Base-by-base conservation (phyloP, 768 basidiomycete genomes). In the Rhizopogon vinicolor region DNA sequence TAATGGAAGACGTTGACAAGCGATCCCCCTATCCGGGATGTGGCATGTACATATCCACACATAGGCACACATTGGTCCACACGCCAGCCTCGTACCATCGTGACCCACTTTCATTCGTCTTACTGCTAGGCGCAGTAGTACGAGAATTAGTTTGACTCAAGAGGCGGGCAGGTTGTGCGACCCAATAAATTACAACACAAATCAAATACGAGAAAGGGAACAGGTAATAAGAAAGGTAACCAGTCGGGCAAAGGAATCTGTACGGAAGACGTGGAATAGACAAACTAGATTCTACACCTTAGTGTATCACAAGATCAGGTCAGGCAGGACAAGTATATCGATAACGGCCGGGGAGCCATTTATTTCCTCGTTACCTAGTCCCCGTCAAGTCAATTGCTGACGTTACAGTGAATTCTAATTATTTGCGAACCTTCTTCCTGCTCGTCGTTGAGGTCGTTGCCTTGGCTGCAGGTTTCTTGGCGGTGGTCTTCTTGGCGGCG, bases 401-500 rank as follows among this genome's bases (percentile, higher is more conserved):
- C 53, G 44, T 45, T 49, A 58, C 51, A 54, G 46, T 3, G 25
- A 18, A 25, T 31, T 31, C 7, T 14, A 22, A 10, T 35, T 22
- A 41, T 28, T 8, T 28, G 25, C 55, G 16, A 16, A 57, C 57
- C 57, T 57, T 66, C 39, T 60, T 69, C 70, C 51, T 72, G 29
- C 53, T 51, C 5, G 58, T 58, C 29, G 58, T 48, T 14, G 50
- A 28, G 10, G 58, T 9, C 8, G 57, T 37, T 31, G n/a, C 25
- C 25, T 44, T 54, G 16, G 39, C 10, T 18, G 72, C 28, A 7
- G 66, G 56, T 35, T 62, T 68, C 64, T 57, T 74, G 68, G 57
- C 39, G 42, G 67, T 55, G 22, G 64, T 61, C 64, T 69, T 76
- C 73, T 70, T 75, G 1, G 63, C 54, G 8, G 74, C 63, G 3